phyloP scores from a whole-genome alignment of 192 early-diverging fungal genomes.

The Umbelopsis sp. region DNA sequence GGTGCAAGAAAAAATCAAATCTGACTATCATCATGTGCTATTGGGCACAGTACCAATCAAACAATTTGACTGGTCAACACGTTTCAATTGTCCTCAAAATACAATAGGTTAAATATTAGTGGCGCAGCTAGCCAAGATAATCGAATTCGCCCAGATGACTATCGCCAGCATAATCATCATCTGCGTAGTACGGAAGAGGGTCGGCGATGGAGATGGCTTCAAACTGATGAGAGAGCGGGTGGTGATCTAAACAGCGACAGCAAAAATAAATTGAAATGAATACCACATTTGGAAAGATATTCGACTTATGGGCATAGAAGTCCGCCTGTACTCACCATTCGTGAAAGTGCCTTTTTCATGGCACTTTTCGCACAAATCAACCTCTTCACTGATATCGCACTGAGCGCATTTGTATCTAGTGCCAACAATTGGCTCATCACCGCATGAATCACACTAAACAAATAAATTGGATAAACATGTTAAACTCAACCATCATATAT shows the following conservation, averaged over 20 bases:
- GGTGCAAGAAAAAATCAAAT: no score
- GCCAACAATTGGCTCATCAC: constrained; percentile 73
- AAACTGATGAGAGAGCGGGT: constrained; percentile 38
- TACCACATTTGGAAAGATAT: background rate
- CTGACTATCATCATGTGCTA: no score
- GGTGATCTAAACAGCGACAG: constrained; percentile 33
- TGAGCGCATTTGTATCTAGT: constrained; percentile 67
- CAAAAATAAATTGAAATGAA: background rate
- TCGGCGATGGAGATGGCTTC: constrained; percentile 36
- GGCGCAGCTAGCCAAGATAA: constrained; percentile 31
- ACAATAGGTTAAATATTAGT: no score
- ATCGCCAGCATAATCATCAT: constrained; percentile 40
- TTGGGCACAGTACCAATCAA: no score
- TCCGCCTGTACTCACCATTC: constrained; percentile 35
- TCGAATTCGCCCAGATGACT: constrained; percentile 42
- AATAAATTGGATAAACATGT: constrained; percentile 40
- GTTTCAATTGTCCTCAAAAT: no score
- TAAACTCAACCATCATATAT: no score
- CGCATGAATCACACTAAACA: constrained; percentile 69
- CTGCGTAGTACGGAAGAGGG: constrained; percentile 42
- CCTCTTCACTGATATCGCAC: constrained; percentile 62
- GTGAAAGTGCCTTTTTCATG: constrained; percentile 56
- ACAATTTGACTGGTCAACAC: no score
- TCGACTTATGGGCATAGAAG: background rate
- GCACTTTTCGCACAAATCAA: constrained; percentile 73